A percentile compares a stretch with the other conserved stretches of the same genome.
phyloP scores from a whole-genome alignment of 352 stramenopile genomes.

The Pythium coloratum region DNA sequence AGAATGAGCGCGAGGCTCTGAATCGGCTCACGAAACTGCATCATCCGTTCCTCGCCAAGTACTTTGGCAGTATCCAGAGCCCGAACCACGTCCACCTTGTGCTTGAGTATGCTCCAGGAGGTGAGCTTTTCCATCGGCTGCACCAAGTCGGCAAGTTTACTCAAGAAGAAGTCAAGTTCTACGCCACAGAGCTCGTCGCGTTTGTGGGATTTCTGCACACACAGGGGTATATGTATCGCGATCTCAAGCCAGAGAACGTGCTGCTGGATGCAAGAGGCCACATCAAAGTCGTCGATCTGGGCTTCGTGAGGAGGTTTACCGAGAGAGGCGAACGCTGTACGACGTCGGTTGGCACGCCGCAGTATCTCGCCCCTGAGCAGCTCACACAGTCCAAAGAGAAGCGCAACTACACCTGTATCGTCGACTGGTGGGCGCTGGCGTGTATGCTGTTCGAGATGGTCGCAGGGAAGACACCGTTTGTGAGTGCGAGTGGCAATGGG shows the following conservation, averaged over 20 bases:
- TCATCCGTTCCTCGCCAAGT: conserved; percentile 53
- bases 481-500: conserved; percentile 12
- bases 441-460: conserved; percentile 85
- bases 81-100: conserved; percentile 63
- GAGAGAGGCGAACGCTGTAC: conserved; percentile 41
- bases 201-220: conserved; percentile 56
- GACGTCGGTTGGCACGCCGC: conserved; percentile 60
- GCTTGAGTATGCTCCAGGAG: conserved; percentile 66
- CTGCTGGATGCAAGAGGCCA: conserved; percentile 72
- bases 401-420: conserved; percentile 67
- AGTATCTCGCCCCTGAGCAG: conserved; percentile 77
- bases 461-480: conserved; percentile 72
- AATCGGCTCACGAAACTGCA: conserved; percentile 35
- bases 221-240: conserved; percentile 76
- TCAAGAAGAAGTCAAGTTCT: conserved; percentile 79
- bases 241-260: conserved; percentile 92
- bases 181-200: conserved; percentile 62
- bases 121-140: conserved; percentile 64
- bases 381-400: conserved; percentile 55
- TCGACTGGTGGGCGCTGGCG: conserved; percentile 87
- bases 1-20: conserved; percentile 55
- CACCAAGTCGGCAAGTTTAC: conserved; percentile 48
- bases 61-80: conserved; percentile 67
- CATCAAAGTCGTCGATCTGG: conserved; percentile 70
- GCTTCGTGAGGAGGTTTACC: conserved; percentile 51